Evolutionary conservation across 1,139 yeast species (phyloP).

Genomic region (Casaregolazyma lundiana): DNA sequence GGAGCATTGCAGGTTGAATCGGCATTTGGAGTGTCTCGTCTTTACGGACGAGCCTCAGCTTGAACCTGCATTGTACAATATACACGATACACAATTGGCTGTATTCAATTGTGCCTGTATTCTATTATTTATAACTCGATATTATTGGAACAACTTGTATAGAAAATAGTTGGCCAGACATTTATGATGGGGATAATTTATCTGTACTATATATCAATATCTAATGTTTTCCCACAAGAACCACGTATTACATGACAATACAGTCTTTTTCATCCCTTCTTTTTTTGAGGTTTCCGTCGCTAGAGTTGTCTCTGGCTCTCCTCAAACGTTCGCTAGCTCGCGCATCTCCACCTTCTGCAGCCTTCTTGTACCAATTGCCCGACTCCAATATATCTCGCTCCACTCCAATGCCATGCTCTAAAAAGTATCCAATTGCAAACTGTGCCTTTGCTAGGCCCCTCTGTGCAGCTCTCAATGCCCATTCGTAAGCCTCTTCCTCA

Average conservation of each 20-base stretch:
- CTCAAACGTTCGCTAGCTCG: constrained; percentile 46
- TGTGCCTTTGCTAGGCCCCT: constrained; percentile 77
- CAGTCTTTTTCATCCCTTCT: constrained; percentile 38
- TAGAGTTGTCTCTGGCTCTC: constrained; percentile 15
- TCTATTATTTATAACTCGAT: neutral
- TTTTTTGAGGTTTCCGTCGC: constrained; percentile 1
- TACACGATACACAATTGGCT: too few relatives aligned
- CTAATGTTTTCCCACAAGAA: neutral
- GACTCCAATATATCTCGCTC: constrained; percentile 54
- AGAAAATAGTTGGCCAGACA: neutral
- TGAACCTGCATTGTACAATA: neutral
- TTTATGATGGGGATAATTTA: neutral
- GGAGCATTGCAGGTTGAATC: constrained; percentile 25
- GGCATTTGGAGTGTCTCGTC: constrained; percentile 23
- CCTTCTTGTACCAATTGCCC: constrained; percentile 68
- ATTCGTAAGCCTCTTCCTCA: constrained; percentile 83
- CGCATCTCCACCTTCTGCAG: constrained; percentile 69
- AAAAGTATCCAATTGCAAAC: constrained; percentile 78
- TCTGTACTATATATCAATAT: neutral
- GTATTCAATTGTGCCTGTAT: too few relatives aligned
- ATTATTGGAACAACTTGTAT: neutral
- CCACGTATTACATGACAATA: constrained; percentile 25
- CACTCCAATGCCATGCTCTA: constrained; percentile 86
- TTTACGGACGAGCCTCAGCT: constrained; percentile 11
- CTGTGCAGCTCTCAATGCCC: constrained; percentile 87